Evolutionary conservation across 805 yeast species (phyloP).

Genomic region (Yamadazyma olivae): DNA sequence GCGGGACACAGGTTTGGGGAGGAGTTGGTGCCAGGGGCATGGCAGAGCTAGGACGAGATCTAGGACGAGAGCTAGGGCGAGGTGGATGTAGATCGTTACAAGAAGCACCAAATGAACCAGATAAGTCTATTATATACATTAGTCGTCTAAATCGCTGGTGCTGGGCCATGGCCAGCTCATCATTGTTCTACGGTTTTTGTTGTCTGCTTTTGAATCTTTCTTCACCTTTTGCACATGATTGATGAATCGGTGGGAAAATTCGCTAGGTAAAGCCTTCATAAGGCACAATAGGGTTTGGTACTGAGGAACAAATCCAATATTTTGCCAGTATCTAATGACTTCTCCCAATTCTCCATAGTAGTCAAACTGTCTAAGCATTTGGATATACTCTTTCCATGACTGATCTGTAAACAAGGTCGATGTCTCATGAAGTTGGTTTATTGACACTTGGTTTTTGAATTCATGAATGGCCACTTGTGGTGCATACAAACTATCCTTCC

Average conservation of each 20-base stretch:
- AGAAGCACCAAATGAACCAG: too few species aligned
- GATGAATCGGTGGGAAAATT: conserved; percentile 34
- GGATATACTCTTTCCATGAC: conserved; percentile 53
- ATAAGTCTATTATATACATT: too few species aligned
- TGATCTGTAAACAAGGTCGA: conserved; percentile 41
- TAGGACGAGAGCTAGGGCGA: too few species aligned
- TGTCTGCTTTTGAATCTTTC: conserved; percentile 12
- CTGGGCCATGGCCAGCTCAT: conserved; percentile 38
- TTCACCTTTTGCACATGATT: conserved; percentile 27
- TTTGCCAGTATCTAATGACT: conserved; percentile 55
- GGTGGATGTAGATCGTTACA: too few species aligned
- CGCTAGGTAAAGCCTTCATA: conserved; percentile 34
- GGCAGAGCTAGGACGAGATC: too few species aligned
- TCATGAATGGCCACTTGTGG: conserved; percentile 60
- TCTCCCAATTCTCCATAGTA: conserved; percentile 48
- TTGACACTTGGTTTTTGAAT: conserved; percentile 42
- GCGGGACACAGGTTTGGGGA: too few species aligned
- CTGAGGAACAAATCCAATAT: conserved; percentile 41
- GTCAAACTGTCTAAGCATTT: conserved; percentile 44
- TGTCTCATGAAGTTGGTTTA: conserved; percentile 13
- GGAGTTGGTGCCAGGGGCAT: too few species aligned
- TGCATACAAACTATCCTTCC: conserved; percentile 32
- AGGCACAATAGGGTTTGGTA: conserved; percentile 37
- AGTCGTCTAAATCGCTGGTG: too few species aligned
- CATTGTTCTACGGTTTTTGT: conserved; percentile 3